These are phyloP conservation scores for Tetratostichococcus sp. DNA, from an alignment of 139 green algal genomes.

Conservation along the genomic window DNA sequence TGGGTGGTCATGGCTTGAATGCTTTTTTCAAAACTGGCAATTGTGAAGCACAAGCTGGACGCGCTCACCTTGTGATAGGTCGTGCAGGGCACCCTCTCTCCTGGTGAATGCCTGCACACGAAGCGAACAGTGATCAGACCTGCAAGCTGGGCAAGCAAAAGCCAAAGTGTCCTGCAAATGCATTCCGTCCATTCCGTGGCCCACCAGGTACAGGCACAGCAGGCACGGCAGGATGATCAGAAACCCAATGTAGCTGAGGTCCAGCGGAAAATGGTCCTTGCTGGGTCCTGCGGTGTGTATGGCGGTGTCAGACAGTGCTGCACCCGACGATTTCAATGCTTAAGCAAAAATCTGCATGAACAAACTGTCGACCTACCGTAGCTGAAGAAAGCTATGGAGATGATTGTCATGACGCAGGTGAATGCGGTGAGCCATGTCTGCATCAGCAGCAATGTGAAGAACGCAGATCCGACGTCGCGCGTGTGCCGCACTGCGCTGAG, in stretches of 20 bases:
- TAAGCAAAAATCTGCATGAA: no score
- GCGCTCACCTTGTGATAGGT: constrained; percentile 29
- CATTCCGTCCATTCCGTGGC: no score
- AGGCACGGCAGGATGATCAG: neutral
- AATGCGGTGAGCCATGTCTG: constrained; percentile 24
- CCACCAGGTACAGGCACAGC: neutral
- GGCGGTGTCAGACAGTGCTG: no score
- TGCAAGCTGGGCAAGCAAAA: no score
- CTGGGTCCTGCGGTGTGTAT: neutral
- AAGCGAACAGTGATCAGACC: neutral
- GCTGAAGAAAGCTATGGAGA: constrained; percentile 34
- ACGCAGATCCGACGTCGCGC: constrained; percentile 11
- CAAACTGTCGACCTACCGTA: constrained; percentile 34
- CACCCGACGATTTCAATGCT: no score
- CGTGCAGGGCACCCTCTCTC: constrained; percentile 28
- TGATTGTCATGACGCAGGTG: constrained; percentile 15
- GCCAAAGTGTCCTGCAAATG: no score
- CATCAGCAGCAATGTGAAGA: constrained; percentile 7
- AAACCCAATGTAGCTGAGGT: neutral
- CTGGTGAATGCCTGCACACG: constrained; percentile 24
- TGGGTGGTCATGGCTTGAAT: no score
- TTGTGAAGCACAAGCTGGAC: no score
- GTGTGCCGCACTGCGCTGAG: constrained; percentile 1
- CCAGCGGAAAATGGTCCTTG: neutral
- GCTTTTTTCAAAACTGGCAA: no score